phyloP scores from a whole-genome alignment of 2,329 filamentous ascomycete genomes.

The Parastagonospora nodorum region DNA sequence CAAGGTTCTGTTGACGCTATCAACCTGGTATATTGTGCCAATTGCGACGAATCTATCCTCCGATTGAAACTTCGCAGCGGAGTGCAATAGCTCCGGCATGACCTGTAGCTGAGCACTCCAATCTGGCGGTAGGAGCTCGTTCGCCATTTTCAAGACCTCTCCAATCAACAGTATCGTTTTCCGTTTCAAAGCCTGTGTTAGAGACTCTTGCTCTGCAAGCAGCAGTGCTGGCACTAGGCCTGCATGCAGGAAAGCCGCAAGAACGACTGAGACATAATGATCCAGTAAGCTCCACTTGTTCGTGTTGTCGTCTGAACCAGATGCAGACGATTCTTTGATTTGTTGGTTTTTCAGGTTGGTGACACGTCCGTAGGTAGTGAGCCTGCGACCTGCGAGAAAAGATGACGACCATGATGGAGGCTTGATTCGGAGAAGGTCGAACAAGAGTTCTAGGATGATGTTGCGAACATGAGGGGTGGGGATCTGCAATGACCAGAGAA shows the following conservation, averaged over 20 bases:
- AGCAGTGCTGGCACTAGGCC: constrained; percentile 64
- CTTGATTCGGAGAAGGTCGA: constrained; percentile 84
- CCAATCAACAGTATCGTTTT: constrained; percentile 91
- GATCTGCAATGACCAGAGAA: constrained; percentile 70
- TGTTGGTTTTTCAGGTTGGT: constrained; percentile 74
- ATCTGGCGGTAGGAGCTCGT: constrained; percentile 77
- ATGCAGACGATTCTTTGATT: constrained; percentile 57
- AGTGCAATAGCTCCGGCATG: constrained; percentile 81
- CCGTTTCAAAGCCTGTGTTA: constrained; percentile 74
- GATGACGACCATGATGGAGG: constrained; percentile 93
- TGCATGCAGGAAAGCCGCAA: constrained; percentile 83
- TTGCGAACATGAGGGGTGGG: constrained; percentile 65
- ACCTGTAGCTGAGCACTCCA: constrained; percentile 88
- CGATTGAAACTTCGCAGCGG: constrained; percentile 72
- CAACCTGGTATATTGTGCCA: constrained; percentile 94
- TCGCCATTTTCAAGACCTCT: constrained; percentile 87
- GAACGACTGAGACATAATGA: constrained; percentile 87
- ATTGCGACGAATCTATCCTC: constrained; percentile 80
- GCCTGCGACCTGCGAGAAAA: constrained; percentile 85
- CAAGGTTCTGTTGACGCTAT: constrained; percentile 91
- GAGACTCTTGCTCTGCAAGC: constrained; percentile 69
- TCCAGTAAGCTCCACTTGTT: constrained; percentile 78
- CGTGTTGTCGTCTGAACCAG: constrained; percentile 70
- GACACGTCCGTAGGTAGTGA: constrained; percentile 97
- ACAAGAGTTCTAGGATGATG: constrained; percentile 85